Percentiles rank a stretch among this genome's conserved stretches.
These are phyloP conservation scores for Scedosporium dehoogii DNA, from an alignment of 2,329 filamentous ascomycete species.

Conservation along the genomic window DNA sequence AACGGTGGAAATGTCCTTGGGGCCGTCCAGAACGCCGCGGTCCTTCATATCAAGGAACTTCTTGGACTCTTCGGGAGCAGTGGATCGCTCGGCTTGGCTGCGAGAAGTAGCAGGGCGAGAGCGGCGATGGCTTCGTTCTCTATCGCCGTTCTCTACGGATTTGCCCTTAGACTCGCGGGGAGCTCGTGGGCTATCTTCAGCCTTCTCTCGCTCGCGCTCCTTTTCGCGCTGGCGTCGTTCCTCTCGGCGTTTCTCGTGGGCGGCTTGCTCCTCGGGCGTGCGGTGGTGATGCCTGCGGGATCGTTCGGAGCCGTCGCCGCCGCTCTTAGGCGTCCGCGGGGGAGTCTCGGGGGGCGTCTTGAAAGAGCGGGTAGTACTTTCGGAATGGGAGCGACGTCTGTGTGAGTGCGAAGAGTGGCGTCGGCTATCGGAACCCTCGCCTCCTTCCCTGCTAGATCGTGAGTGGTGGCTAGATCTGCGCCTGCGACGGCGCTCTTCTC, in stretches of 20 bases:
- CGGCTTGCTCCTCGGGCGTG: slow-evolving; percentile 38
- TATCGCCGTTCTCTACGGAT: neutral
- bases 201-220: neutral
- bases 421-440: slow-evolving; percentile 6
- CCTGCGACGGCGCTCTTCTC: slow-evolving; percentile 12
- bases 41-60: slow-evolving; percentile 6
- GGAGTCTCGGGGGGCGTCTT: slow-evolving; percentile 10
- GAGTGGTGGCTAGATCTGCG: slow-evolving; percentile 4
- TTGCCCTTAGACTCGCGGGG: neutral
- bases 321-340: slow-evolving; percentile 7
- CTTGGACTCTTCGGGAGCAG: neutral
- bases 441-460: slow-evolving; percentile 5
- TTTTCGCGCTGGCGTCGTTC: slow-evolving; percentile 25
- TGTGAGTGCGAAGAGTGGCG: slow-evolving; percentile 5
- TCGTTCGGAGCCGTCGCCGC: slow-evolving; percentile 4
- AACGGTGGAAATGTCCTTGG: neutral
- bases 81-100: neutral
- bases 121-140: neutral
- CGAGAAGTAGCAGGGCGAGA: slow-evolving; percentile 2
- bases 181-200: neutral
- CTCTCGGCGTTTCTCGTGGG: slow-evolving; percentile 38
- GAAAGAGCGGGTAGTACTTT: slow-evolving; percentile 19
- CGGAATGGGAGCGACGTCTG: slow-evolving; percentile 10
- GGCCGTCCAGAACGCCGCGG: neutral
- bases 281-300: slow-evolving; percentile 21